phyloP scores from a whole-genome alignment of 2,329 filamentous ascomycete genomes.

The Talaromyces sp. region DNA sequence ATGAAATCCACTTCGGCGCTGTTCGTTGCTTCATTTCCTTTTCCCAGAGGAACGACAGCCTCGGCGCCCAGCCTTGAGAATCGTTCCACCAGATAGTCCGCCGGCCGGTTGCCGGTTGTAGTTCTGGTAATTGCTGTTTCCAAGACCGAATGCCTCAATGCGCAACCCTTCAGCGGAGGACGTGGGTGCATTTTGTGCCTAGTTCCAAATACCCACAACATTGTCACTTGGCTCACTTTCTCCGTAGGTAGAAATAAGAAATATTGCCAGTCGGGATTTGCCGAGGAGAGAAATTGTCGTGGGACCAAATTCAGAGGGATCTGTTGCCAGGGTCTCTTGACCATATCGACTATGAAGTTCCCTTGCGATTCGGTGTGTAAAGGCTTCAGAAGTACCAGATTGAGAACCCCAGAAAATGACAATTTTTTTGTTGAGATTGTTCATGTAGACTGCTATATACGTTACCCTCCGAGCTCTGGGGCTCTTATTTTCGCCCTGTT shows the following conservation, averaged over 20 bases:
- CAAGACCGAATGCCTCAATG: constrained; percentile 39
- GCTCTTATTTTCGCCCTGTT: too few species aligned
- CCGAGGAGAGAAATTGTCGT: constrained; percentile 77
- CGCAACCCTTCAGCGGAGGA: background rate
- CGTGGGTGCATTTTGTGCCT: constrained; percentile 60
- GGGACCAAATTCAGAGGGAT: constrained; percentile 89
- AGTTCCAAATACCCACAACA: constrained; percentile 81
- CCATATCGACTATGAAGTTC: constrained; percentile 87
- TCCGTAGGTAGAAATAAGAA: constrained; percentile 88
- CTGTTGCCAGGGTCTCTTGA: constrained; percentile 89
- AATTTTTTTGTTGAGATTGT: too few species aligned
- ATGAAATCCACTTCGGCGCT: constrained; percentile 97
- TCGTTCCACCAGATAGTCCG: constrained; percentile 74
- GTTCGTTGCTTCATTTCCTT: constrained; percentile 87
- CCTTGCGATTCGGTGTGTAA: constrained; percentile 82
- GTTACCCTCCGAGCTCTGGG: too few species aligned
- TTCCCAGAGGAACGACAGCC: constrained; percentile 73
- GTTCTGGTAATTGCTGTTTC: constrained; percentile 45
- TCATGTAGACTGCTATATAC: too few species aligned
- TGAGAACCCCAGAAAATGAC: constrained; percentile 84
- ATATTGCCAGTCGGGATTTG: constrained; percentile 79
- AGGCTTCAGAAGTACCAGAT: constrained; percentile 91
- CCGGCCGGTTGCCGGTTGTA: constrained; percentile 48
- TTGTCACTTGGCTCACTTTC: constrained; percentile 96
- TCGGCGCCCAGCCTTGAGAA: constrained; percentile 70